Base-by-base conservation (phyloP, 192 early-diverging fungal species). In the Dissophora ornata region DNA sequence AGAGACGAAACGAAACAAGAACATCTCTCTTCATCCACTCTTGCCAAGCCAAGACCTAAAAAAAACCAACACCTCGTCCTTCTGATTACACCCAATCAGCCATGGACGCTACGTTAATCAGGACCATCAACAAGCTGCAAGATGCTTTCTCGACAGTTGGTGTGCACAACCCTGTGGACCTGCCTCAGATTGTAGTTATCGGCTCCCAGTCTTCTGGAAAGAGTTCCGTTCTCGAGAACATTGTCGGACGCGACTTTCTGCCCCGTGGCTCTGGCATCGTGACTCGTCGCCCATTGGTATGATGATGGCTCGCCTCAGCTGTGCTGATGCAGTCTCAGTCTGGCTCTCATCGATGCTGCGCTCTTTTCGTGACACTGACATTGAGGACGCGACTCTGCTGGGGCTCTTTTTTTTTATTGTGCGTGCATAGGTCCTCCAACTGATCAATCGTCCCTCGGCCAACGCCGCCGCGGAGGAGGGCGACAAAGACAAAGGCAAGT, bases 171-270 rank as follows among this genome's bases (percentile, higher is more conserved):
- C 94, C 94, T 8, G 91, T 95, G 10, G 94, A 95, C 84, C 74
- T 95, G 68, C 94, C 94, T 33, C 94, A 95, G 69, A 93, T 95
- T 71, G 89, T 90, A 36, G 93, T 95, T 30, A 91, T 95, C 80
- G 93, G 93, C 48, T 91, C 91, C 42, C 93, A 94, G 79, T 90
- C 88, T 58, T 90, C 87, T 82, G 98, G 98, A 30, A 99, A 99
- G 82, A 93, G 91, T 69, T 98, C 96, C 15, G 98, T 99, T 26
- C 89, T 99, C 29, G 98, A 99, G 63, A 99, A 99, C 81, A 96
- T 99, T 89, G 98, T 99, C 24, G 98, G 98, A 22, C 85, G 95
- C 57, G 98, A 99, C 86, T 99, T 99, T 85, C 79, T 99, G 63
- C 98, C 98, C 48, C 88, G 98, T 69, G 97, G 98, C 25, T 92